Base-by-base conservation (phyloP, 331 rosid species). In the Quercus phellos region DNA sequence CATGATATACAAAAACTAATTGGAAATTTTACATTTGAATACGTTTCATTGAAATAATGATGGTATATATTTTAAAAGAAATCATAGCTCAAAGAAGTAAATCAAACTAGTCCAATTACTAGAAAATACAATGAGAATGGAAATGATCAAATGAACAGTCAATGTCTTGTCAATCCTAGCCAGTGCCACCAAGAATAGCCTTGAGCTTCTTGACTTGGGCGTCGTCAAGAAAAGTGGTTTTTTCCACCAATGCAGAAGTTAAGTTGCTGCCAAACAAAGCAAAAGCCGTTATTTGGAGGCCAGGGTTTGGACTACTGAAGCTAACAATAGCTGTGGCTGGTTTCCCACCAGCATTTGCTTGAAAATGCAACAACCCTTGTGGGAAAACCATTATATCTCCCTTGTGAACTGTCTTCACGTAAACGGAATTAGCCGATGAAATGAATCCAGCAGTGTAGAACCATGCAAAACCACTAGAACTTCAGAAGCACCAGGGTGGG, bases 311-410 rank as follows among this genome's bases (percentile, higher is more conserved):
- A 78, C 94, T 91, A 10, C 88, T 87, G 71, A 94, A 86, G 42
- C 86, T 6, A 50, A 72, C 90, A 74, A 75, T 75, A 53, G 82
- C 97, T 51, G 29, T 35, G 1, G 94, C 90, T 1, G 55, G 75
- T 0, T 46, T 75, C 27, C 83, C 80, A 2, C 86, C 90, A 74
- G 84, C 84, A 74, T 90, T 80, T 8, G 84, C 3, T 68, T 94
- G 98, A 56, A 87, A 91, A 75, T 94, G 98, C 78, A 91, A 69
- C 71, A 90, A 68, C 2, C 98, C 97, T 83, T 94, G 94, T 51
- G 98, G 97, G 85, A 94, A 94, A 70, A 90, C 74, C 87, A 91
- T 81, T 29, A 85, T 3, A 2, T 94, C 96, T 60, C 98, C 97
- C 82, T 73, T 91, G 3, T 74, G 81, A 13, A 94, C 73, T 19